Evolutionary conservation across 2,329 filamentous ascomycete genomes (phyloP).

Genomic region (Exophiala oligosperma): DNA sequence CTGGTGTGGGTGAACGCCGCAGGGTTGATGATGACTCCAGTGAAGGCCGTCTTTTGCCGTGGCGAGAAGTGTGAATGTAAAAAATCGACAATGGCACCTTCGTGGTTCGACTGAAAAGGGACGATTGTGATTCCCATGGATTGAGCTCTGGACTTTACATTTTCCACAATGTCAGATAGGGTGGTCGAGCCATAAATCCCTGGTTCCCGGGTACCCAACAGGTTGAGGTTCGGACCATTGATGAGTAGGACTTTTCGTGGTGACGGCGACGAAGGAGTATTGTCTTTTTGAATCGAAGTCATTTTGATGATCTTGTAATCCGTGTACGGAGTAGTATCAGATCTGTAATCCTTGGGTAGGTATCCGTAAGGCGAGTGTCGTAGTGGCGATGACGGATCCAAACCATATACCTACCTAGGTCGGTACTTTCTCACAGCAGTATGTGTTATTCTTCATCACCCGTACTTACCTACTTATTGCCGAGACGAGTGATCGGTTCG

Average conservation of each 20-base stretch:
- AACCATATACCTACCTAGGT: no score
- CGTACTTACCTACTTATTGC: no score
- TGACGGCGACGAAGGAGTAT: no score
- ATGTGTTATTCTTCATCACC: no score
- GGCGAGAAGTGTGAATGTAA: slow-evolving; percentile 58
- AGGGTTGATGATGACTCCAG: slow-evolving; percentile 65
- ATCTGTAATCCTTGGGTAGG: no score
- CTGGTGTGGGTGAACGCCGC: slow-evolving; percentile 75
- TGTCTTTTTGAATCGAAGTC: neutral
- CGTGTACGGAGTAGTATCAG: no score
- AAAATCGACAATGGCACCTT: slow-evolving; percentile 71
- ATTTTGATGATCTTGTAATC: no score
- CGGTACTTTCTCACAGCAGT: no score
- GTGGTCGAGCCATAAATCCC: slow-evolving; percentile 71
- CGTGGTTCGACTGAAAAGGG: slow-evolving; percentile 74
- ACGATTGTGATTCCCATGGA: slow-evolving; percentile 53
- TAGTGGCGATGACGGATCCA: no score
- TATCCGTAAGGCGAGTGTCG: no score
- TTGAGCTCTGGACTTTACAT: slow-evolving; percentile 52
- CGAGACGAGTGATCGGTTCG: no score
- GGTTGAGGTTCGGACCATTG: slow-evolving; percentile 82
- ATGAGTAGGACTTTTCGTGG: slow-evolving; percentile 63
- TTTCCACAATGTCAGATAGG: slow-evolving; percentile 59
- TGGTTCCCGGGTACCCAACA: slow-evolving; percentile 73
- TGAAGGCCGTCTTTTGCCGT: neutral